These are phyloP conservation scores for Royoungia palumana DNA, from an alignment of 768 basidiomycete species.

Conservation along the genomic window DNA sequence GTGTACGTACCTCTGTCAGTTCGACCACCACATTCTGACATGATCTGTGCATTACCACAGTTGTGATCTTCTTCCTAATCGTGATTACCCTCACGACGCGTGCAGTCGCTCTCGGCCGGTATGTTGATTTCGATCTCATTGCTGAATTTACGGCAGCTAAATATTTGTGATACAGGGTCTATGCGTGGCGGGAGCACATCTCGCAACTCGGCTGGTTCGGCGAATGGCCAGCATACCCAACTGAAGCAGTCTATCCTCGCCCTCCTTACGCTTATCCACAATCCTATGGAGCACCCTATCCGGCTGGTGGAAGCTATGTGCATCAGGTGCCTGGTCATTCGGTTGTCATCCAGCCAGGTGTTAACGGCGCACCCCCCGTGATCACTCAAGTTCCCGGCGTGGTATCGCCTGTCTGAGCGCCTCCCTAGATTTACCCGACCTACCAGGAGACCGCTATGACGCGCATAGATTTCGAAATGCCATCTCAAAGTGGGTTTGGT, in stretches of 20 bases:
- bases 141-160: neutral
- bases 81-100: conserved; percentile 52
- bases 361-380: conserved; percentile 56
- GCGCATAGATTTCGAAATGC: neutral
- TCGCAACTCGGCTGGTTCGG: conserved; percentile 75
- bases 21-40: conserved; percentile 1
- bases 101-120: conserved; percentile 33
- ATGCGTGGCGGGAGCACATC: conserved; percentile 35
- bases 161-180: conserved; percentile 12
- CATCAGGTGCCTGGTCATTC: conserved; percentile 58
- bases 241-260: conserved; percentile 23
- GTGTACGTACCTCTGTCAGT: conserved; percentile 32
- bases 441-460: neutral
- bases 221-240: conserved; percentile 59
- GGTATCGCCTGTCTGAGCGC: conserved; percentile 18
- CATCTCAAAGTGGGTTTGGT: neutral
- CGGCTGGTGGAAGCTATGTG: conserved; percentile 36
- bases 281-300: conserved; percentile 15
- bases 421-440: neutral
- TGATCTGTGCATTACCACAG: conserved; percentile 21
- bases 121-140: neutral
- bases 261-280: conserved; percentile 30
- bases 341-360: conserved; percentile 64
- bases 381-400: conserved; percentile 55
- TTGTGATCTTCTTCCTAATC: conserved; percentile 49